These are phyloP conservation scores for Penicillium sp. DNA, from an alignment of 2,329 filamentous ascomycete species.

Conservation along the genomic window DNA sequence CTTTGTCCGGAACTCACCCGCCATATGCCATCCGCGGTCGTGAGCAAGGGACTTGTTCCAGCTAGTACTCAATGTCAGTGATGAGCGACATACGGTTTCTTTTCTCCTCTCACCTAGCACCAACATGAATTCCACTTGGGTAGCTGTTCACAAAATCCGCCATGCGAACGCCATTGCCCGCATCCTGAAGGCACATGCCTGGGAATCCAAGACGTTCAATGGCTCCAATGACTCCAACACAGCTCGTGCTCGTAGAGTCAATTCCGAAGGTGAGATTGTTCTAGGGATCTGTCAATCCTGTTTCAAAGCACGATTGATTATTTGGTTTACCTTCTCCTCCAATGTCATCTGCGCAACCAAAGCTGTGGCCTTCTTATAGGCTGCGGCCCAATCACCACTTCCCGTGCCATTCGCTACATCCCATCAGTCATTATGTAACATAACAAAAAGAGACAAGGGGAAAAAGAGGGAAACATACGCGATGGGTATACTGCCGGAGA, in stretches of 20 bases:
- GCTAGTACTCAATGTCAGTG: neutral
- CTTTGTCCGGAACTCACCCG: constrained; percentile 58
- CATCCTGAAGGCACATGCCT: constrained; percentile 45
- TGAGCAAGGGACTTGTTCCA: constrained; percentile 60
- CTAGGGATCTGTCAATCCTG: constrained; percentile 1
- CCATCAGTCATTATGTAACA: neutral
- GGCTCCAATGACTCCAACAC: constrained; percentile 14
- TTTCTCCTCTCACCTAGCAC: constrained; percentile 28
- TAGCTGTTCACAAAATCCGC: constrained; percentile 48
- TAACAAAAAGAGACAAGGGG: neutral
- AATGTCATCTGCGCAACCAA: constrained; percentile 20
- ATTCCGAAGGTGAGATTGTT: constrained; percentile 22
- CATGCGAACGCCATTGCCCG: constrained; percentile 41
- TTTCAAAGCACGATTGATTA: too few relatives aligned
- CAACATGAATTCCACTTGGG: constrained; percentile 42
- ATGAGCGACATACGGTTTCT: neutral
- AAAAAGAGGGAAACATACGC: constrained; percentile 5
- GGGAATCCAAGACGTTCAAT: constrained; percentile 36
- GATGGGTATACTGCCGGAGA: constrained; percentile 22
- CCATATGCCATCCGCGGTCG: constrained; percentile 55
- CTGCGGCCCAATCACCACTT: constrained; percentile 18
- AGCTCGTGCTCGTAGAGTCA: constrained; percentile 12
- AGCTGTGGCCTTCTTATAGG: constrained; percentile 16
- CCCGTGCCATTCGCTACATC: constrained; percentile 11
- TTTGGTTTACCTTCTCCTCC: constrained; percentile 18